Conservation (phyloP, 345 rosid species). For the Mallotus nudiflorus region DNA sequence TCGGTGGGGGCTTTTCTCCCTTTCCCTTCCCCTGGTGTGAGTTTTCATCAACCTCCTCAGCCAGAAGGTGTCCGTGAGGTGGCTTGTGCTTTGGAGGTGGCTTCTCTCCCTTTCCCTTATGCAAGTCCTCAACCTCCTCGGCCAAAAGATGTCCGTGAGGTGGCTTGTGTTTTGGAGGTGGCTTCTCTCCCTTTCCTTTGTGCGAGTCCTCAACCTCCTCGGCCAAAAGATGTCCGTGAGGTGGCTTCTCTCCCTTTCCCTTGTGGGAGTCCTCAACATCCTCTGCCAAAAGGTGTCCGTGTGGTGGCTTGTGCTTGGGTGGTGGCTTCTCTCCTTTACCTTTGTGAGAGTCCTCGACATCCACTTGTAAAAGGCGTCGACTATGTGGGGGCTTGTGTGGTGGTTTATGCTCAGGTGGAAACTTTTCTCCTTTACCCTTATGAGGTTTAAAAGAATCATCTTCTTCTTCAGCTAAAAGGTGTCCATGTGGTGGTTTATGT, state of each 20-base stretch:
- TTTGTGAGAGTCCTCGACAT: too few species aligned
- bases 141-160: conserved; percentile 22
- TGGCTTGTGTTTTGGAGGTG: conserved; percentile 26
- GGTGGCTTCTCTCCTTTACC: too few species aligned
- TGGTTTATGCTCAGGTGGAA: not conserved
- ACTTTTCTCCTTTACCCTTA: not conserved
- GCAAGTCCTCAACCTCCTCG: conserved; percentile 19
- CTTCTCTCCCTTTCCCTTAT: conserved; percentile 11
- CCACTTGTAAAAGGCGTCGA: too few species aligned
- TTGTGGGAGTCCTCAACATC: not conserved
- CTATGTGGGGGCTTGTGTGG: too few species aligned
- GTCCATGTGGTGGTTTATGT: not conserved
- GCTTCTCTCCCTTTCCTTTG: conserved; percentile 21
- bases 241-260: conserved; percentile 14
- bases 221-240: not conserved
- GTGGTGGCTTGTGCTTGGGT: not conserved
- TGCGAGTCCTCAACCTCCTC: conserved; percentile 1
- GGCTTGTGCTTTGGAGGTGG: conserved; percentile 18
- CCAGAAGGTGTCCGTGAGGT: conserved; percentile 22
- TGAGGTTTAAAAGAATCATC: not conserved
- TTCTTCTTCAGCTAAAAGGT: not conserved
- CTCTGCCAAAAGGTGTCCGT: not conserved
- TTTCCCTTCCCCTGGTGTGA: conserved; percentile 7
- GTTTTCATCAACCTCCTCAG: conserved; percentile 14
- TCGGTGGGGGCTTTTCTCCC: conserved; percentile 15